These are phyloP conservation scores for Ganoderma lucidum DNA, from an alignment of 1,284 basidiomycete species.

Conservation along the genomic window DNA sequence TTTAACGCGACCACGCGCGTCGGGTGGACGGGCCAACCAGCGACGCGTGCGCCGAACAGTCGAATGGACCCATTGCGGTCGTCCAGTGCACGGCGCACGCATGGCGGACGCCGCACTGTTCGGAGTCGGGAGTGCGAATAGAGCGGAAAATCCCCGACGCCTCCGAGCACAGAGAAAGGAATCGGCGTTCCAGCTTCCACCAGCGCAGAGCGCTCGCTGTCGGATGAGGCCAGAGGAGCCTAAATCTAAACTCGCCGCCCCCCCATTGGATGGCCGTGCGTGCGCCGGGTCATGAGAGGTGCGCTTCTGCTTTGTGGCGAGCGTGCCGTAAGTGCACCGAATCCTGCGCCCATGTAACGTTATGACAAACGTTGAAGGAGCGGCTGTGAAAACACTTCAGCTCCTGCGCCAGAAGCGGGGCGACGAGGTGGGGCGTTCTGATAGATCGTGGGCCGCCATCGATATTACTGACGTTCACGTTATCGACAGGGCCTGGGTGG, in stretches of 20 bases:
- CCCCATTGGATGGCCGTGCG: background rate
- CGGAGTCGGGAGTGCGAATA: slow-evolving; percentile 4
- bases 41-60: background rate
- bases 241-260: background rate
- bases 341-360: background rate
- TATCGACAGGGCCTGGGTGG: background rate
- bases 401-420: background rate
- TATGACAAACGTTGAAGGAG: background rate
- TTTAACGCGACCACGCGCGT: background rate
- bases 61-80: background rate
- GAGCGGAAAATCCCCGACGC: slow-evolving; percentile 5
- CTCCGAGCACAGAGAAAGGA: background rate
- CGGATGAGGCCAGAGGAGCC: background rate
- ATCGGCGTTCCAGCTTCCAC: background rate
- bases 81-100: background rate
- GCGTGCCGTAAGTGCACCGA: slow-evolving; percentile 1
- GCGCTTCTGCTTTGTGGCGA: slow-evolving; percentile 11
- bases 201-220: background rate
- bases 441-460: background rate
- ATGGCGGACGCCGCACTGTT: background rate
- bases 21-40: background rate
- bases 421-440: background rate
- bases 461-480: background rate
- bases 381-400: background rate
- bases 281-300: background rate